Evolutionary conservation across 1,284 basidiomycete species (phyloP).

Genomic region (Mycosarcoma mackinlayi): DNA sequence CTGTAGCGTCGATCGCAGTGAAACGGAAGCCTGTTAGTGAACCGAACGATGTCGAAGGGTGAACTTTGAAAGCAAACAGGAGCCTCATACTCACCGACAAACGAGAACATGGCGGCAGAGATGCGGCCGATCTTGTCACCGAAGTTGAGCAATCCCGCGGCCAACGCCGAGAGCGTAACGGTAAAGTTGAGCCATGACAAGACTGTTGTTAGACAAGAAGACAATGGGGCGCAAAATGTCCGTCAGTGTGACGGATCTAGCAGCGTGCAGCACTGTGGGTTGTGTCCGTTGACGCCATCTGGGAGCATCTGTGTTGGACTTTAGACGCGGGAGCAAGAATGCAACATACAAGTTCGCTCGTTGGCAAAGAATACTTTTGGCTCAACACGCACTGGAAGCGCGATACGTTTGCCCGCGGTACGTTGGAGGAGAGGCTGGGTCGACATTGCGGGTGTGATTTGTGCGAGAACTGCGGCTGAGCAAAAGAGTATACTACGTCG

Average conservation of each 20-base stretch:
- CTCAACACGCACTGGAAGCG: conserved; percentile 67
- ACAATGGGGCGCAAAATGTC: neutral
- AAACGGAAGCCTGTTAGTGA: no score
- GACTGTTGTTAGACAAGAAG: conserved; percentile 41
- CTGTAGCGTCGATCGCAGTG: no score
- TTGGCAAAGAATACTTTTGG: conserved; percentile 68
- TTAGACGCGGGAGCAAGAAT: neutral
- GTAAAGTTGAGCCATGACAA: conserved; percentile 69
- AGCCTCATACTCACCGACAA: conserved; percentile 85
- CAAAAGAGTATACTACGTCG: no score
- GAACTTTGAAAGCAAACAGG: no score
- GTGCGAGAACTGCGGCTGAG: no score
- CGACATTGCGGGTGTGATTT: conserved; percentile 76
- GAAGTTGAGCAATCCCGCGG: conserved; percentile 68
- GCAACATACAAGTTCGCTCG: conserved; percentile 64
- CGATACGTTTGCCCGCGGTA: conserved; percentile 74
- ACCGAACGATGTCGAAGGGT: no score
- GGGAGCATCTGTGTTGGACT: neutral
- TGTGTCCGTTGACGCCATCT: no score
- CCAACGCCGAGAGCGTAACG: conserved; percentile 67
- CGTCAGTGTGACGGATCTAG: no score
- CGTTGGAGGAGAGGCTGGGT: conserved; percentile 97
- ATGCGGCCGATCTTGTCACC: conserved; percentile 79
- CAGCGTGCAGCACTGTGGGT: no score
- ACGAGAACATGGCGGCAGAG: conserved; percentile 89